These are phyloP conservation scores for Fusarium secorum DNA, from an alignment of 2,329 filamentous ascomycete genomes.

Conservation along the genomic window DNA sequence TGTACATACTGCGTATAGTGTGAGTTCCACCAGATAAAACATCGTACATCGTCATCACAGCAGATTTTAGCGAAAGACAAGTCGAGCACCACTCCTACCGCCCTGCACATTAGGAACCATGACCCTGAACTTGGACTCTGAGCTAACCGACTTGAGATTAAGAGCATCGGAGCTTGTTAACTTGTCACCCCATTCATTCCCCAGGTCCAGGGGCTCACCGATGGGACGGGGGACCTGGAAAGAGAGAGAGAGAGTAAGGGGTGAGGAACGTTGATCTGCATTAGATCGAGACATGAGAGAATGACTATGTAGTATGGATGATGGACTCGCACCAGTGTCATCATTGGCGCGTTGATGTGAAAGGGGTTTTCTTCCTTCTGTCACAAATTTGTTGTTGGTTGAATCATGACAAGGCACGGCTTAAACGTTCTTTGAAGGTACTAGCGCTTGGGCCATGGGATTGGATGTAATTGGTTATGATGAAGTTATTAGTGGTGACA, in stretches of 20 bases:
- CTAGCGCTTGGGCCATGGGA: constrained; percentile 24
- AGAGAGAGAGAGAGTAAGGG: constrained; percentile 11
- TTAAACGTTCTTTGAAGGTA: not conserved
- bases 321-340: not conserved
- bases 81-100: not conserved
- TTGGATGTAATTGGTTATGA: constrained; percentile 13
- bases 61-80: constrained; percentile 24
- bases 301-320: not conserved
- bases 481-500: constrained; percentile 8
- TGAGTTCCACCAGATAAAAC: not conserved
- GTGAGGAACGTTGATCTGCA: constrained; percentile 12
- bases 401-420: constrained; percentile 12
- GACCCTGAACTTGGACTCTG: constrained; percentile 13
- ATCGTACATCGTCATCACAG: not conserved
- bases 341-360: not conserved
- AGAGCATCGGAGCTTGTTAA: constrained; percentile 30
- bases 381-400: constrained; percentile 11
- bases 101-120: constrained; percentile 17
- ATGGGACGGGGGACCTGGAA: constrained; percentile 3
- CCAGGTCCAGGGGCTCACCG: constrained; percentile 27
- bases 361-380: constrained; percentile 1
- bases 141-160: constrained; percentile 27
- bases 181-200: constrained; percentile 31
- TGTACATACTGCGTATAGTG: not conserved
- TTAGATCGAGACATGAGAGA: not conserved